These are phyloP conservation scores for Cordyceps fumosorosea DNA, from an alignment of 2,329 filamentous ascomycete genomes.

Conservation along the genomic window DNA sequence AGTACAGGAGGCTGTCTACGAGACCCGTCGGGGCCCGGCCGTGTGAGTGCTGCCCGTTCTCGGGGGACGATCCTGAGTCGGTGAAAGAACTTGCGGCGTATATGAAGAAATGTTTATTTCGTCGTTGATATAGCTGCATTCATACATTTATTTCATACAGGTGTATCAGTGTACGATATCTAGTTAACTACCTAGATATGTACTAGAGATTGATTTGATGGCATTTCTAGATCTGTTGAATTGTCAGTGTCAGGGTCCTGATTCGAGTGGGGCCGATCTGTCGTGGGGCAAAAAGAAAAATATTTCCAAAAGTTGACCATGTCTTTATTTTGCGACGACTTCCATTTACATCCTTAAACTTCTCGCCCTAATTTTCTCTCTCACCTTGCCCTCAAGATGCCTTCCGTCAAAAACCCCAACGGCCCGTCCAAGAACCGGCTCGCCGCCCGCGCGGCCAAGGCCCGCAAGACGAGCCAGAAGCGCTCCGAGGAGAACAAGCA, in stretches of 20 bases:
- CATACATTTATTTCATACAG: too few relatives aligned
- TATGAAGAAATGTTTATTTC: too few relatives aligned
- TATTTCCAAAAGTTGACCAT: background rate
- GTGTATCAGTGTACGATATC: too few relatives aligned
- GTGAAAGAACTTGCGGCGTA: too few relatives aligned
- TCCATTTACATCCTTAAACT: background rate
- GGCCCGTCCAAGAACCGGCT: conserved; percentile 47
- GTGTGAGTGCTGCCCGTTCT: too few relatives aligned
- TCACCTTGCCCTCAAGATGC: conserved; percentile 30
- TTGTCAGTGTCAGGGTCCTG: background rate
- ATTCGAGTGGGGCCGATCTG: conserved; percentile 8
- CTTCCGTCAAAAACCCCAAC: conserved; percentile 54
- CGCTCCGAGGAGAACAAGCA: conserved; percentile 30
- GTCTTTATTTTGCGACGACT: background rate
- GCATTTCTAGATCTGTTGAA: background rate
- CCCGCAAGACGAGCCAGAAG: conserved; percentile 39
- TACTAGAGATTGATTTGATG: too few relatives aligned
- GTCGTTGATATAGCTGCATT: too few relatives aligned
- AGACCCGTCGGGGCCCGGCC: too few relatives aligned
- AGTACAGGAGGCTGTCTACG: background rate
- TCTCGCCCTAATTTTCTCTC: background rate
- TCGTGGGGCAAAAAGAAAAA: conserved; percentile 1
- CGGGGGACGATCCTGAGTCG: too few relatives aligned
- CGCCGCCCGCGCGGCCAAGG: conserved; percentile 38
- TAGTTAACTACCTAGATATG: too few relatives aligned